Base-by-base conservation (phyloP, 768 basidiomycete genomes). In the Suillus variegatus region DNA sequence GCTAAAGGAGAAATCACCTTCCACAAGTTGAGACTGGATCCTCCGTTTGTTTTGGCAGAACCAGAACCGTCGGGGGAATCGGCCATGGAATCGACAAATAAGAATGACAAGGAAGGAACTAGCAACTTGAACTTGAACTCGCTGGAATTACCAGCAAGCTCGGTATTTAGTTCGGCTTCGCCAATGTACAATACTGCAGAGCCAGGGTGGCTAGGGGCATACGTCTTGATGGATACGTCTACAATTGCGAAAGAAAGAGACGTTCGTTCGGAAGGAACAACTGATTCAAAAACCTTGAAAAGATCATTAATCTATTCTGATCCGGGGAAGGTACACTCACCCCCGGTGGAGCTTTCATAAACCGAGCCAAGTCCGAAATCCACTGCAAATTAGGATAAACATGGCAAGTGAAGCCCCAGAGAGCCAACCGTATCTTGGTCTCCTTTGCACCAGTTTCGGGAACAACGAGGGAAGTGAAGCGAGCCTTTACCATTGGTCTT, bases 241-340 rank as follows among this genome's bases (percentile, higher is more conserved):
- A 79, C 65, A 25, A 95, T 71, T 67, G 83, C 85, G 41, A 96
- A 66, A n/a, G 82, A 79, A 32, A 98, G 77, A 13, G 82, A 80
- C 7, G 95, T 98, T 51, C 90, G 79, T 74, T 99, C 97, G 63
- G 84, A 94, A 1, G 97, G 97, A 18, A 95, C 87, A 14, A 97
- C 95, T 28, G 94, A 85, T 75, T 96, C 96, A 72, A 99, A 99
- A 1, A 92, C 91, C 95, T 88, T 66, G 7, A 43, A 57, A 36
- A 57, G 35, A 22, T 38, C n/a, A 36, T 28, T 65, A 49, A 47
- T 35, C 13, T 35, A 38, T 60, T 66, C 57, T 66, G 61, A 28
- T 22, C 44, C 22, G 18, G 12, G 55, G 3, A 52, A 62, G 47
- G 35, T 40, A 61, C 12, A 82, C 91, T 67, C 76, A 95, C 97